Percentiles rank a stretch among this genome's conserved stretches.
These are phyloP conservation scores for Tanacetum coccineum DNA, from an alignment of 129 eudicot genomes.

Conservation along the genomic window DNA sequence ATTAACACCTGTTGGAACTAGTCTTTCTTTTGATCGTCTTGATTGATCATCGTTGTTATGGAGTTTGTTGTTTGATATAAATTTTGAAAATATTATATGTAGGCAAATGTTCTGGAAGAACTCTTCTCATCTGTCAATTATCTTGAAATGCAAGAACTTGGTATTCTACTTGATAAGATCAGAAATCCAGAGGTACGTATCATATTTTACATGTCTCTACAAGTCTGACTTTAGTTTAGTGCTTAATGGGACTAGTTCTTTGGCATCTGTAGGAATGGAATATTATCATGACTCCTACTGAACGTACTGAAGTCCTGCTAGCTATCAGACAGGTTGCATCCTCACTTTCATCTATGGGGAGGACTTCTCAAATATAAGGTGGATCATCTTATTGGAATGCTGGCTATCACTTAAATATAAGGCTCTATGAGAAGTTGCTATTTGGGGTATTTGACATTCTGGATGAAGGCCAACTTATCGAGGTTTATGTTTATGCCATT, in stretches of 20 bases:
- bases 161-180: constrained; percentile 59
- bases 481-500: too few relatives aligned
- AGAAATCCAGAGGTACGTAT: constrained; percentile 61
- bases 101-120: constrained; percentile 88
- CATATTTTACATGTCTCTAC: constrained; percentile 8
- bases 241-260: constrained; percentile 5
- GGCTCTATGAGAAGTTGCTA: constrained; percentile 83
- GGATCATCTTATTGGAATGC: constrained; percentile 60
- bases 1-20: not conserved
- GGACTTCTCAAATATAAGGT: constrained; percentile 45
- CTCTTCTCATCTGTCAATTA: constrained; percentile 44
- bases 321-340: constrained; percentile 64
- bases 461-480: constrained; percentile 26
- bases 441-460: constrained; percentile 78
- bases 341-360: constrained; percentile 47
- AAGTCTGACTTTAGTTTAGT: constrained; percentile 6
- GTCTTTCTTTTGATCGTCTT: not conserved
- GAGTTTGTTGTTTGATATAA: constrained; percentile 14
- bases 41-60: not conserved
- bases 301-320: constrained; percentile 59
- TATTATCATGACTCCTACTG: constrained; percentile 55
- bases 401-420: constrained; percentile 71
- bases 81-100: constrained; percentile 15
- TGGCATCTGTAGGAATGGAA: constrained; percentile 70
- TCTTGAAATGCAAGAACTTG: constrained; percentile 53